Percentiles rank a stretch among this genome's conserved stretches.
Evolutionary conservation across 805 yeast species (phyloP).

Genomic region (Starmerella bombicola): DNA sequence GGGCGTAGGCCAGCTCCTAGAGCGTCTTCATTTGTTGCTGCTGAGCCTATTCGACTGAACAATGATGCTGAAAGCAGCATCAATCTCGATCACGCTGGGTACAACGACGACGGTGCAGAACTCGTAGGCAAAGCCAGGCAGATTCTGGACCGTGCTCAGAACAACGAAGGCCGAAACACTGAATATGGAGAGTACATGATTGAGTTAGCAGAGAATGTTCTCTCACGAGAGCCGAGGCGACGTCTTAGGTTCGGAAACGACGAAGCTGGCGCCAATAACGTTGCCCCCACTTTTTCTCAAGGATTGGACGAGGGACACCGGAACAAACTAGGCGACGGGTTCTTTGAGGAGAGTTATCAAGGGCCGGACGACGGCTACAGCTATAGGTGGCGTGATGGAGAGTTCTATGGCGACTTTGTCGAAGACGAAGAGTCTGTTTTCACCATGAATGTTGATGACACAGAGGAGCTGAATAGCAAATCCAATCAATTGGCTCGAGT

Average conservation of each 20-base stretch:
- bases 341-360: conserved; percentile 1
- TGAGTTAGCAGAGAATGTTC: conserved; percentile 23
- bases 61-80: conserved; percentile 27
- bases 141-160: conserved; percentile 13
- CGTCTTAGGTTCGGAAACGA: conserved; percentile 10
- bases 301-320: neutral
- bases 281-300: neutral
- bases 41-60: conserved; percentile 9
- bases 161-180: conserved; percentile 7
- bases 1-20: neutral
- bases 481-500: conserved; percentile 7
- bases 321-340: conserved; percentile 5
- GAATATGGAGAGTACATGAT: conserved; percentile 26
- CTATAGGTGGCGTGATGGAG: neutral
- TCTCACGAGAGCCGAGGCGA: conserved; percentile 11
- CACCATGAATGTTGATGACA: conserved; percentile 24
- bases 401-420: neutral
- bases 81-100: conserved; percentile 23
- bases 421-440: conserved; percentile 21
- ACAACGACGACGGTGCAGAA: conserved; percentile 22
- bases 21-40: neutral
- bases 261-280: neutral
- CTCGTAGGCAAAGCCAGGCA: conserved; percentile 22
- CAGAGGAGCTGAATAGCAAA: neutral
- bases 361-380: neutral